Evolutionary conservation across 306 rosid genomes (phyloP), one percentile per base, ranked within the genome.

Genomic region (Echinosophora koreensis): DNA sequence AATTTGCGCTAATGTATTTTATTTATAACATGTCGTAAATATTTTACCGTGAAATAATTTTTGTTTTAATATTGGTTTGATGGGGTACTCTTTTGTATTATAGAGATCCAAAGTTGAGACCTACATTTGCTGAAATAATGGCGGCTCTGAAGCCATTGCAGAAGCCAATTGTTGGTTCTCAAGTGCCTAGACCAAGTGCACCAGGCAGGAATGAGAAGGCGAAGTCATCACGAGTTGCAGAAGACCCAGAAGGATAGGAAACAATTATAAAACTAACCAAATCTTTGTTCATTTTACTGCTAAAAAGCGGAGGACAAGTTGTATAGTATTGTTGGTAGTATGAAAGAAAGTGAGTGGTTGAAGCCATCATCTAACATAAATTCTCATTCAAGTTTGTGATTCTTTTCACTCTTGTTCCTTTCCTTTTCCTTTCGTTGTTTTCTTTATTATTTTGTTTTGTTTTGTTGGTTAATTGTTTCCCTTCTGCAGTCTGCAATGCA

Each of bases 121-220:
- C 99, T 32, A 74, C 99, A 7, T 95, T 95, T 87, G 84, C 91
- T 1, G 97, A 95, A 87, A 92, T 95, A 87, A 87, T 95, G 96
- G 96, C 97, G 5, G 84, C 93, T 49, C 86, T 92, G 80, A 95
- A 88, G 83, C 97, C 94, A 3, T 81, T 95, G 77, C 99, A 90
- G 88, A 95, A 87, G 91, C 87, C 97, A 6, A 15, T 87, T 16
- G 37, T 13, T 5, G 78, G 91, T 74, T 79, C 95, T 65, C 95
- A 86, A 77, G 89, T 70, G 59, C 84, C 87, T 15, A 85, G 90
- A 80, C 85, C 90, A 22, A 52, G 75, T 56, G 47, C 73, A 10
- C 61, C 64, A 11, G 50, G 82, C 10, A 66, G 75, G 57, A 81
- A 80, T 3, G 67, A 78, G 47, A 85, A 72, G 76, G 85, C 70